Evolutionary conservation across 2,329 filamentous ascomycete species (phyloP), one percentile per base, ranked within the genome.

Genomic region (Onygena corvina): DNA sequence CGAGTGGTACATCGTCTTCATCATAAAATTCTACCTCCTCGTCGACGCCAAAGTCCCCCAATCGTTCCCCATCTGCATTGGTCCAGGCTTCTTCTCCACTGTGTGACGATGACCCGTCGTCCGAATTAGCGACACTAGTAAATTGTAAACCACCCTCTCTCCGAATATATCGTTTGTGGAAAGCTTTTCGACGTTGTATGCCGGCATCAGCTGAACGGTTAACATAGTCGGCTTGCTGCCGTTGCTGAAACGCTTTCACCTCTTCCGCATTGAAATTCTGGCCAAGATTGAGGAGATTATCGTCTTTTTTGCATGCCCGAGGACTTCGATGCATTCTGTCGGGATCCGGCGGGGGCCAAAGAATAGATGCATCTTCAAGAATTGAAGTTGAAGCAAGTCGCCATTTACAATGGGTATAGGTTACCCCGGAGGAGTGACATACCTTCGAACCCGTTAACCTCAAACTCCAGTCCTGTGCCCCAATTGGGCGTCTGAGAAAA

Each of bases 41-140:
- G 57, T 82, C 79, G 2, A 83, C 76, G 0, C 79, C 79, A 59
- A 81, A 83, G 54, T 83, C 79, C 14, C 73, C 66, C 18, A 83
- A 63, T 16, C 77, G 64, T 54, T 82, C 79, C 3, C 79, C 79
- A 57, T 81, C 79, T 0, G 75, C 72, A 56, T 81, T 80, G 23
- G 70, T 70, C 79, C 79, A 83, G 0, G 67, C 73, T 63, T 80
- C 77, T 60, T 80, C 77, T 3, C 77, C 76, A 53, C 70, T 69
- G 48, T 63, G 60, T 8, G 58, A 57, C 3, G 27, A 47, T 5
- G 51, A 21, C 2, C 53, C 51, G 14, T 49, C 30, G 11, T 54
- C 50, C 16, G 50, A 51, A 34, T 57, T 52, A n/a, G 60, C 48
- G 25, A 60, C 55, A 36, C 9, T 27, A 11, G 31, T 12, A 20